phyloP scores from a whole-genome alignment of 768 basidiomycete genomes.

The Thelephora aurantiotincta region DNA sequence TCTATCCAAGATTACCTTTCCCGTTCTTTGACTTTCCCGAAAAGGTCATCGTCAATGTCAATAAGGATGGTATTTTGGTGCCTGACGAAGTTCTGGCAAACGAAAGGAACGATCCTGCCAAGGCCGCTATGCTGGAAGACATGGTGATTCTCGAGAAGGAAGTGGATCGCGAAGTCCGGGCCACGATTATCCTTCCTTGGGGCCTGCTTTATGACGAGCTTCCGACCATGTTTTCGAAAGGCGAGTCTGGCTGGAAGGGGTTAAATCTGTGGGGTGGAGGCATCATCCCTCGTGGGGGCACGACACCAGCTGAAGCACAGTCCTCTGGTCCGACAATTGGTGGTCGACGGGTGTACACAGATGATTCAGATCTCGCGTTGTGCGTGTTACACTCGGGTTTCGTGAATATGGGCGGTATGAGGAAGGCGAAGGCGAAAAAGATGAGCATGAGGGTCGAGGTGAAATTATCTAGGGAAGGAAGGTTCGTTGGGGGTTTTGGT shows the following conservation, averaged over 20 bases:
- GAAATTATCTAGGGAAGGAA: slow-evolving; percentile 26
- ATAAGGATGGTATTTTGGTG: background rate
- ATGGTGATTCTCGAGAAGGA: background rate
- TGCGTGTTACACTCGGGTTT: slow-evolving; percentile 56
- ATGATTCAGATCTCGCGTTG: slow-evolving; percentile 60
- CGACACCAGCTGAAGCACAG: background rate
- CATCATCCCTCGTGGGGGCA: slow-evolving; percentile 2
- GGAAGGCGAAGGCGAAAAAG: slow-evolving; percentile 22
- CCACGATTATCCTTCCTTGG: slow-evolving; percentile 45
- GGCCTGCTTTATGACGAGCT: slow-evolving; percentile 26
- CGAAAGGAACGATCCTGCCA: background rate
- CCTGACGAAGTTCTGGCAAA: slow-evolving; percentile 1
- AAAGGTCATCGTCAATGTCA: background rate
- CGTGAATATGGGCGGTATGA: slow-evolving; percentile 27
- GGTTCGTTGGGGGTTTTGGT: slow-evolving; percentile 31
- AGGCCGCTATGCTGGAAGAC: background rate
- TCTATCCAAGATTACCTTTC: slow-evolving; percentile 44
- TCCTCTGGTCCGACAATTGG: slow-evolving; percentile 12
- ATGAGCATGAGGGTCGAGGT: slow-evolving; percentile 28
- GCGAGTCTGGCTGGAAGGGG: background rate
- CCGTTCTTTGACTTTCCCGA: slow-evolving; percentile 25
- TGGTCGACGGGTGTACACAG: slow-evolving; percentile 53
- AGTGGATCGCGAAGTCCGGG: slow-evolving; percentile 15
- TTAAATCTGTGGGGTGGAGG: slow-evolving; percentile 2
- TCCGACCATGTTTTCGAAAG: slow-evolving; percentile 1